Evolutionary conservation across 129 eudicot genomes (phyloP), one percentile per base, ranked within the genome.

Genomic region (sunflower (Helianthus annuus)): DNA sequence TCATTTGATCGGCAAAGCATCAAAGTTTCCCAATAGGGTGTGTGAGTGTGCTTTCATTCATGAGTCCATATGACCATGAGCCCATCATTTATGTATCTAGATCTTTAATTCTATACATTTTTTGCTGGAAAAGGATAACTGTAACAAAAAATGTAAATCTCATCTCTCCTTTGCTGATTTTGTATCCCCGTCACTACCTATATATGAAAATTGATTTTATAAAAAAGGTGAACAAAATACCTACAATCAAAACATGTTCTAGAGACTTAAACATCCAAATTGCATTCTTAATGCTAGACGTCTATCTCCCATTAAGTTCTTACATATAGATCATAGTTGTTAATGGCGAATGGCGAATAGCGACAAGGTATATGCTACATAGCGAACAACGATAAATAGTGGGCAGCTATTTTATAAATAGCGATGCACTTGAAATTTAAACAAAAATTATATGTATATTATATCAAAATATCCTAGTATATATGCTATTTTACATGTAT

Each of bases 21-120:
- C 24, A 29, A 11, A 15, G 57, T 52, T 77, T 52, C 71, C 15
- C 15, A 9, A 46, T 10, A 71, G 29, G 55, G 22, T 22, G 15
- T 44, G 36, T 32, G 36, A 32, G 36, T 32, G 40, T 1, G 6
- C 40, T 40, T 71, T 56, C 57, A 54, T 70, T 55, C 45, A 13
- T 74, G 55, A 74, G 64, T 22, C 64, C 64, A 64, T 17, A 73
- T 63, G 70, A 63, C 60, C 61, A 62, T 22, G 22, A 36, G 77
- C 24, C 77, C 61, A 61, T 71, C n/a, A 44, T 66, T 66, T 46
- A 42, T 9, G n/a, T 48, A 68, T 49, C 48, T 69, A 69, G 13
- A 53, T 69, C 74, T 69, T 3, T 36, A 52, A 53, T 53, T 16
- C 36, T 67, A 48, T 9, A 54, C 22, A 69, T 36, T 36, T 69